phyloP scores from a whole-genome alignment of 139 green algal genomes.

The Coelastrella sp. region DNA sequence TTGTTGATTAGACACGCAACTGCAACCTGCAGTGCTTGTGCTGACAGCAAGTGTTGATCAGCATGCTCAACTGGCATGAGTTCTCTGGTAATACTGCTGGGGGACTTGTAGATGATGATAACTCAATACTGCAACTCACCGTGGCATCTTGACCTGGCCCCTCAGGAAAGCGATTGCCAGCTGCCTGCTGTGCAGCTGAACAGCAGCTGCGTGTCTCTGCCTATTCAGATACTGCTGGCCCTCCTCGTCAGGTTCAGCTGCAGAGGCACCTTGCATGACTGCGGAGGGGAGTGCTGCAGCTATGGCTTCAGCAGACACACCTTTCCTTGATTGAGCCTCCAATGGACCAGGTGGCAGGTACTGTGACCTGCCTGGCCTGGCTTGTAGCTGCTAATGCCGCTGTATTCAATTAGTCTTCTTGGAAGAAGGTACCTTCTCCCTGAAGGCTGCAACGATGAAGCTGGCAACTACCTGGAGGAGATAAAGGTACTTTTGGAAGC shows the following conservation, averaged over 20 bases:
- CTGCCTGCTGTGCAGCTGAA: conserved; percentile 31
- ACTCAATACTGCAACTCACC: too few species aligned
- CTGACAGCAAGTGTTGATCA: too few species aligned
- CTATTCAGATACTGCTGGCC: conserved; percentile 23
- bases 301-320: too few species aligned
- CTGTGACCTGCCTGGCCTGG: too few species aligned
- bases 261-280: neutral
- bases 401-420: conserved; percentile 19
- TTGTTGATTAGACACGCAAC: too few species aligned
- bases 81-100: neutral
- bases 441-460: conserved; percentile 40
- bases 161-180: conserved; percentile 21
- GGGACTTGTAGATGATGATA: neutral
- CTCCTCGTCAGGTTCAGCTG: neutral
- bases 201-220: conserved; percentile 36
- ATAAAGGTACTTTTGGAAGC: neutral
- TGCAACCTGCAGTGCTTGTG: too few species aligned
- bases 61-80: too few species aligned
- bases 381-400: too few species aligned
- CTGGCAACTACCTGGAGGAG: conserved; percentile 31
- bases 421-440: neutral
- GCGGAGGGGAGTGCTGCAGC: neutral
- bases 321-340: too few species aligned
- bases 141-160: conserved; percentile 7
- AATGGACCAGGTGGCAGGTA: too few species aligned